Base-by-base conservation (phyloP, 2,329 filamentous ascomycete species). In the Fusarium sp. region DNA sequence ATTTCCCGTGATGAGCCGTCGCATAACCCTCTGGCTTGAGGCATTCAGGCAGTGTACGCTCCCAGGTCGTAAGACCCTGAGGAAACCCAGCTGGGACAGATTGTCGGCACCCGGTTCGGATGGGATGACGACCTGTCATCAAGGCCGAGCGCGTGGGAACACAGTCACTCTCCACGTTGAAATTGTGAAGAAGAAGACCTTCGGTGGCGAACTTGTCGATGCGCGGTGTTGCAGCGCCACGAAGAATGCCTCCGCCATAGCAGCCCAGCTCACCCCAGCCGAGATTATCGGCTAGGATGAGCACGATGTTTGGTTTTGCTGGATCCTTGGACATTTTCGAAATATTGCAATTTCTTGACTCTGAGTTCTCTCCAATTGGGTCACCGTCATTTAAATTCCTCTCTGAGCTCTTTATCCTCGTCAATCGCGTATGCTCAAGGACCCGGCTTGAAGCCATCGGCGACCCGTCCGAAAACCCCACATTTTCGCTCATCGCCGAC, bases 81-180 rank as follows among this genome's bases (percentile, higher is more conserved):
- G 80, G 81, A 13, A 82, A 79, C 0, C 81, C 81, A 0, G 80
- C 78, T 0, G 80, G 81, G 1, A 82, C 80, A 2, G 78, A 81
- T 31, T 82, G 81, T 0, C 76, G 76, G 22, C 81, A 82, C 1
- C 80, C 79, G 0, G 81, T 82, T 2, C 80, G 79, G 11, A 82
- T 81, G 4, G 81, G 81, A 49, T 82, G 80, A 1, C 81, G 75
- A 0, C 81, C 80, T 1, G 81, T 82, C 81, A 82, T 82, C 10
- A 82, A 56, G 0, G 81, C 81, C 1, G 81, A 82, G 0, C 81
- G 79, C 0, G 81, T 82, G 7, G 81, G 79, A 1, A 82, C 80
- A 20, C 80, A 82, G 39, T 82, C 81, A 58, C 81, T 82, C 61
- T 82, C 80, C 8, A 82, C 80, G n/a, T 82, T 82, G 75, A 82